Evolutionary conservation across 139 green algal species (phyloP).

Genomic region (Protoeuglena noctilucae): DNA sequence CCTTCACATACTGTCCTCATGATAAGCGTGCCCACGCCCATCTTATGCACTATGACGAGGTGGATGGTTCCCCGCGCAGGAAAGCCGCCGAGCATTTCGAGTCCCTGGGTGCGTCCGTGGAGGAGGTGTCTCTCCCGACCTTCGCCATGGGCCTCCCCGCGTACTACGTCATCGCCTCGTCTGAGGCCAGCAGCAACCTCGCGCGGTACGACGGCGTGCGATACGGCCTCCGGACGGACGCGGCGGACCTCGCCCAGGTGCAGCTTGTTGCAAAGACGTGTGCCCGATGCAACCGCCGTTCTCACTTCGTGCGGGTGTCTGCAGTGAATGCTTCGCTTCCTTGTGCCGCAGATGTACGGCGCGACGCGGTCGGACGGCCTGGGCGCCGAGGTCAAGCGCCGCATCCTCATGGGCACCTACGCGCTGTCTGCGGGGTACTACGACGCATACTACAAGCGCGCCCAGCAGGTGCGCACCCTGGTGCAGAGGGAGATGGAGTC

Average conservation of each 20-base stretch:
- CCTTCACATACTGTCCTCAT: too few relatives aligned
- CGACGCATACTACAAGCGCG: conserved; percentile 91
- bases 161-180: conserved; percentile 89
- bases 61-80: too few relatives aligned
- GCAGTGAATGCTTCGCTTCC: conserved; percentile 6
- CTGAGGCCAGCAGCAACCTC: conserved; percentile 88
- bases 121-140: conserved; percentile 52
- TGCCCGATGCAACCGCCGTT: not conserved
- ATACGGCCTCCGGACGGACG: conserved; percentile 40
- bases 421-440: conserved; percentile 85
- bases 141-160: conserved; percentile 68
- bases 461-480: conserved; percentile 83
- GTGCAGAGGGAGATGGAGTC: conserved; percentile 30
- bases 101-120: too few relatives aligned
- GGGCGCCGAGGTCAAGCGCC: conserved; percentile 71
- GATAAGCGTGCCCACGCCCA: too few relatives aligned
- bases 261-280: not conserved
- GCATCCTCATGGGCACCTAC: conserved; percentile 97
- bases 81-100: too few relatives aligned
- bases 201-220: conserved; percentile 88
- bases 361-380: conserved; percentile 43
- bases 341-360: conserved; percentile 41
- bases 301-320: not conserved
- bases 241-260: conserved; percentile 15
- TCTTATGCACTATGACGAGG: too few relatives aligned